Evolutionary conservation across 495 filamentous ascomycete genomes (phyloP).

Genomic region (Pyronema omphalodes): DNA sequence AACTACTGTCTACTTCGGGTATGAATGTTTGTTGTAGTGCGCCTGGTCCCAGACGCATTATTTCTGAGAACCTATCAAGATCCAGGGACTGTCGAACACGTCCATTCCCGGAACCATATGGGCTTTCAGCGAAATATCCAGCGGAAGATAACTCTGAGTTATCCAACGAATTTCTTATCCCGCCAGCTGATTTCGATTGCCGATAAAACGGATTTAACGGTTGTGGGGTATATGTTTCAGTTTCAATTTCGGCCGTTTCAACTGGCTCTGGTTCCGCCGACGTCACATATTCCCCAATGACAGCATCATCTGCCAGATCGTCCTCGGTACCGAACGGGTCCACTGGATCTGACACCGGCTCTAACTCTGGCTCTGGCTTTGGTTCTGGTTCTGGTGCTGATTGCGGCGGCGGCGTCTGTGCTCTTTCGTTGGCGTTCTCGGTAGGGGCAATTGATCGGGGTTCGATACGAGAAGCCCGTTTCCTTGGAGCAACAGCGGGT

Average conservation of each 20-base stretch:
- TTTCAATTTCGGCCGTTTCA: background rate
- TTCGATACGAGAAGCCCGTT: conserved; percentile 1
- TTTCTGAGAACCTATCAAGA: conserved; percentile 19
- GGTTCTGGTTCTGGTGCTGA: background rate
- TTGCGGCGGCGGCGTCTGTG: background rate
- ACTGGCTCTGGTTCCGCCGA: background rate
- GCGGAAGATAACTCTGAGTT: background rate
- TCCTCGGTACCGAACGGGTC: conserved; percentile 2
- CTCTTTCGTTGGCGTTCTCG: too few species aligned
- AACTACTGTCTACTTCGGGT: background rate
- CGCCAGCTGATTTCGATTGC: background rate
- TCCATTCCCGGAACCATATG: background rate
- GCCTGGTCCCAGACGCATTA: conserved; percentile 16
- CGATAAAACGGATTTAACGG: background rate
- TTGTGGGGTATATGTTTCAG: background rate
- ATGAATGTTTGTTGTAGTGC: background rate
- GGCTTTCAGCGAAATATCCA: background rate
- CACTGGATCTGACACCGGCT: too few species aligned
- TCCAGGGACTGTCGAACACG: conserved; percentile 16
- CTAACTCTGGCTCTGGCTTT: background rate
- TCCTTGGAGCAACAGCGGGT: background rate
- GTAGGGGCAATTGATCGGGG: background rate
- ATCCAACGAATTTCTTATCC: background rate
- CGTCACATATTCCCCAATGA: background rate
- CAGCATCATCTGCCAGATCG: background rate